Base-by-base conservation (phyloP, 805 yeast genomes). In the Kregervanrija delftensis region DNA sequence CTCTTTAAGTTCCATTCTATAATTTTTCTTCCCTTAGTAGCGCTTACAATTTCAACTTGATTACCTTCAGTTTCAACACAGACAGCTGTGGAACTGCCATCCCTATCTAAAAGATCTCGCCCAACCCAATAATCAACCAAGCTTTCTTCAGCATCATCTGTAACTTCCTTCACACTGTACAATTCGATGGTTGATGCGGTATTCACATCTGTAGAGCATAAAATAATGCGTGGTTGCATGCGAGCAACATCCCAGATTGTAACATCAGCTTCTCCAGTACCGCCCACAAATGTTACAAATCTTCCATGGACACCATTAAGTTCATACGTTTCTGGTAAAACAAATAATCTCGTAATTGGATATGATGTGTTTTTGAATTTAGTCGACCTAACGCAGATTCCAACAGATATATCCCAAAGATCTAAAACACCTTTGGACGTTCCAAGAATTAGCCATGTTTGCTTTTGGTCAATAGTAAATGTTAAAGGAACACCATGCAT, bases 361-460 rank as follows among this genome's bases (percentile, higher is more conserved):
- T 57, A 62, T 66, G 35, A 49, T 10, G 54, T 40, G 11, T 48
- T 44, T 38, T 71, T 74, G 38, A 87, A 71, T 9, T 74, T 73
- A 79, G 88, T 84, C 1, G 82, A 68, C 48, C 75, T 80, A 33
- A 87, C 65, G 36, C 74, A 65, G 0, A 83, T 47, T 33, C 71
- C 71, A 59, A 88, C 86, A 43, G 95, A 67, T 33, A 86, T 51
- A 60, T 89, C 96, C 95, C 96, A 89, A 12, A 91, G 63, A 50
- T 79, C 81, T 30, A 93, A 58, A 1, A 82, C 66, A 1, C 97
- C 97, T 35, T 73, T 74, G 0, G 76, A 66, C 0, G 96, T 86
- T 0, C 96, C 97, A 2, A 83, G 58, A 8, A 86, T 59, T 1
- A 86, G 58, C 87, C 96, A 87, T 5, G 74, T 65, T 33, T 58